A percentile compares a stretch with the other conserved stretches of the same genome.
These are phyloP conservation scores for Mixia osmundae DNA, from an alignment of 1,284 basidiomycete species.

Conservation along the genomic window DNA sequence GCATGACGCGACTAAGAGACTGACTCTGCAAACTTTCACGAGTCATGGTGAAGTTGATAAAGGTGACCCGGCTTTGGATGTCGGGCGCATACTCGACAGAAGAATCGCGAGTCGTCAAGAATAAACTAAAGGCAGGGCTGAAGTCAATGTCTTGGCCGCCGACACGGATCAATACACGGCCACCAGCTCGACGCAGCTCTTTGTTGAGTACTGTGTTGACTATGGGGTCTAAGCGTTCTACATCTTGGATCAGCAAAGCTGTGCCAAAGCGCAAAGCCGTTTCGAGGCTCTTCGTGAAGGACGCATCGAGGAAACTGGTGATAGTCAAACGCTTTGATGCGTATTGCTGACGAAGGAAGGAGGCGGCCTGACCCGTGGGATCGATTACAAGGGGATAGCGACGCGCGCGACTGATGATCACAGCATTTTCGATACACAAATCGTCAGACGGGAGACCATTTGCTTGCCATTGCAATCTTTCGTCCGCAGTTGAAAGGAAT, in stretches of 20 bases:
- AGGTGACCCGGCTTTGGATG: conserved; percentile 94
- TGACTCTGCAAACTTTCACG: conserved; percentile 93
- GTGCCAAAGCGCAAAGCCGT: conserved; percentile 98
- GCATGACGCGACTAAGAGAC: conserved; percentile 87
- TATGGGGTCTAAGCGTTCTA: conserved; percentile 93
- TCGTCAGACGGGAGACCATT: conserved; percentile 85
- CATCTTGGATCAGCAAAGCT: conserved; percentile 88
- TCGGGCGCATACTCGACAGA: conserved; percentile 95
- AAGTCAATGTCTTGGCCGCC: conserved; percentile 99
- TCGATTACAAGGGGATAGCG: conserved; percentile 96
- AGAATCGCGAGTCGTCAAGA: conserved; percentile 89
- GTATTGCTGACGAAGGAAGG: conserved; percentile 84
- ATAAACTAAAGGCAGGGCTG: conserved; percentile 97
- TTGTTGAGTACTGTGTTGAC: conserved; percentile 93
- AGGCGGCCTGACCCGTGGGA: conserved; percentile 92
- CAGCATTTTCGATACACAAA: conserved; percentile 90
- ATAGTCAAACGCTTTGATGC: conserved; percentile 90
- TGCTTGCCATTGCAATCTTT: conserved; percentile 85
- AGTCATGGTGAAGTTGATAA: conserved; percentile 99
- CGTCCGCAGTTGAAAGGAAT: conserved; percentile 91
- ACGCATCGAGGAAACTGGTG: conserved; percentile 94
- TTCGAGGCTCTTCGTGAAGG: conserved; percentile 94
- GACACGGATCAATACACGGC: conserved; percentile 86
- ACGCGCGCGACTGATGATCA: conserved; percentile 95
- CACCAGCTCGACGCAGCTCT: conserved; percentile 66